Base-by-base conservation (phyloP, 805 yeast species). In the Cyberlindnera saturnus region DNA sequence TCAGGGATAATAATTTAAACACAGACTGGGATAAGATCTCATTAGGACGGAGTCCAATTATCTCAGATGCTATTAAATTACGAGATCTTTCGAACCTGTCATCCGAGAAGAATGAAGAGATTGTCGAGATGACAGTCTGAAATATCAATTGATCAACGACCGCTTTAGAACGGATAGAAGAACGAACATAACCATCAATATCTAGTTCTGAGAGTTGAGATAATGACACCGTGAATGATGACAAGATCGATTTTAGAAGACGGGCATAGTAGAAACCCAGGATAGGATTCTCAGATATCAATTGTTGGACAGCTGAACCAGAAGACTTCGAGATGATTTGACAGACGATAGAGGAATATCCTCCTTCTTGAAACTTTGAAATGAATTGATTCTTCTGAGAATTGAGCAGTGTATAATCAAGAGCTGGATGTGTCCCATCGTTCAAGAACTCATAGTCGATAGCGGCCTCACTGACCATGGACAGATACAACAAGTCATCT, bases 51-150 rank as follows among this genome's bases (percentile, higher is more conserved):
- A 74, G 62, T 1, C 88, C 86, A 37, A 83, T 64, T 17, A 84
- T 57, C 51, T 82, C 88, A 1, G 90, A 77, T 13, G 80, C 79
- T n/a, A 76, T 64, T 43, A 70, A 69, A 49, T 80, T 83, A 49
- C 89, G 71, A 9, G 76, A 50, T 45, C 81, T 70, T 15, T 74
- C 81, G 30, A 76, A 66, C 32, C 65, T 62, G 0, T 62, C 45
- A 9, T 70, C 57, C 0, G 62, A 41, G 1, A 69, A 53, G 30
- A 72, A 58, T 26, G 69, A 70, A 8, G 63, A 61, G 6, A 64
- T 47, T 2, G 66, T 54, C 1, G 64, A 48, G 1, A 70, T 30
- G 7, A 73, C 53, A 10, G 77, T 60, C 2, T 69, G 46, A 17
- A 51, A 47, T 11, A 28, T 17, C 33, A 56, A 32, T 5, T 59